These are phyloP conservation scores for Taxawa tesnikishii DNA, from an alignment of 2,329 filamentous ascomycete genomes.

Conservation along the genomic window DNA sequence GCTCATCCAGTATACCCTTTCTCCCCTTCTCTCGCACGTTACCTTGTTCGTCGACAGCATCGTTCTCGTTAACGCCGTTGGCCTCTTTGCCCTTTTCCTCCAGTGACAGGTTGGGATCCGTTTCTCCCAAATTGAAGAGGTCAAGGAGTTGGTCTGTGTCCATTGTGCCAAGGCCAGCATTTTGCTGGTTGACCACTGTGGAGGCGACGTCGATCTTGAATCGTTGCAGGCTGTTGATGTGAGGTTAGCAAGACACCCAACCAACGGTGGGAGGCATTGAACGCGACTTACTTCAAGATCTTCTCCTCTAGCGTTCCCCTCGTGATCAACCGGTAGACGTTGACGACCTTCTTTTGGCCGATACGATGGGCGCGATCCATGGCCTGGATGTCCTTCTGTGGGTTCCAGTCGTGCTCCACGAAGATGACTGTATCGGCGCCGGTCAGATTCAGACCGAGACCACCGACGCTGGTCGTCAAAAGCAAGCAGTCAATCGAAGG, in stretches of 20 bases:
- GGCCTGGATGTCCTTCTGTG: constrained; percentile 94
- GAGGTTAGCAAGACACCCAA: constrained; percentile 6
- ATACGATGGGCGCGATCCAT: constrained; percentile 99
- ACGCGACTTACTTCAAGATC: constrained; percentile 61
- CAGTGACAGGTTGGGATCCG: constrained; percentile 29
- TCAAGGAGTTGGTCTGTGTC: constrained; percentile 97
- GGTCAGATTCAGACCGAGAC: constrained; percentile 85
- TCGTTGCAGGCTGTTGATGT: constrained; percentile 61
- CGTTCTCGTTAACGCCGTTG: constrained; percentile 61
- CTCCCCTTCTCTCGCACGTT: constrained; percentile 91
- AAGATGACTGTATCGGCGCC: constrained; percentile 98
- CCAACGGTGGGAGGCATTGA: not conserved
- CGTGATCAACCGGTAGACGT: constrained; percentile 94
- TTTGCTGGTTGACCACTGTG: constrained; percentile 98
- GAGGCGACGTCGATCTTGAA: constrained; percentile 99
- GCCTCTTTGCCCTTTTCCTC: constrained; percentile 34
- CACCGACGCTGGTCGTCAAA: constrained; percentile 88
- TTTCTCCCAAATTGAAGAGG: constrained; percentile 82
- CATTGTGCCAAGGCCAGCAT: constrained; percentile 88
- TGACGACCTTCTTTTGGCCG: constrained; percentile 98
- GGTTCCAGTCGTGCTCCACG: constrained; percentile 99
- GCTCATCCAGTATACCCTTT: constrained; percentile 89
- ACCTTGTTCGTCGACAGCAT: constrained; percentile 67
- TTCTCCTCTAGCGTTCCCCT: constrained; percentile 95
- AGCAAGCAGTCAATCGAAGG: constrained; percentile 91